Conservation (phyloP, 768 basidiomycete species). For the Podaxis sp. region DNA sequence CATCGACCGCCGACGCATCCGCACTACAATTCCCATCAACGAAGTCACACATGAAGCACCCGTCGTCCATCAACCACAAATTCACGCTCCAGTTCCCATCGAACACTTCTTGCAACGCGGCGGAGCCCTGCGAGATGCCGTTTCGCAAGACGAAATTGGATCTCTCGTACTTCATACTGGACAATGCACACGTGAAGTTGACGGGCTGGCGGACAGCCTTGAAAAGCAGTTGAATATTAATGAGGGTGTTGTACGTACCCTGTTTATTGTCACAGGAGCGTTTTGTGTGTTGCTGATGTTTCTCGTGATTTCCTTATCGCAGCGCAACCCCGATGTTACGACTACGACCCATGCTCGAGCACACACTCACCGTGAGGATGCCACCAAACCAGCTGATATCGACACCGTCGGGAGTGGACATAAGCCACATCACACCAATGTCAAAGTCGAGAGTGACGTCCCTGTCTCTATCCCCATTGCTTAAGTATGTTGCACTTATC, state of each 20-base stretch:
- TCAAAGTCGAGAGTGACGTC: background rate
- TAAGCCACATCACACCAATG: background rate
- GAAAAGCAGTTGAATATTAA: conserved; percentile 20
- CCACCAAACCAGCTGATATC: background rate
- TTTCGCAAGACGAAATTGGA: conserved; percentile 19
- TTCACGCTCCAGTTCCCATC: conserved; percentile 30
- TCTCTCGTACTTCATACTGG: conserved; percentile 22
- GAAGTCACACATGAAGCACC: conserved; percentile 36
- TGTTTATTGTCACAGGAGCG: background rate
- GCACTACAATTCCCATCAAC: conserved; percentile 34
- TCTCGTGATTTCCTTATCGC: background rate
- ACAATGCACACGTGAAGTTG: conserved; percentile 23
- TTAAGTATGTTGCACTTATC: background rate
- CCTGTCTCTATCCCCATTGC: background rate
- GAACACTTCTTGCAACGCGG: conserved; percentile 30
- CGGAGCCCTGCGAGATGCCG: conserved; percentile 18
- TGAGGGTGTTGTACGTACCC: background rate
- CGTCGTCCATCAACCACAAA: conserved; percentile 33
- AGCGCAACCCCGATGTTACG: background rate
- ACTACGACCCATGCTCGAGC: background rate
- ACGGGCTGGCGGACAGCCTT: conserved; percentile 23
- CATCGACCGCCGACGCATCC: conserved; percentile 27
- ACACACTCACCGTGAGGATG: background rate
- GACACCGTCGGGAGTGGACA: background rate
- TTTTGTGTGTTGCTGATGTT: too few species aligned